Evolutionary conservation across 306 rosid genomes (phyloP), one percentile per base, ranked within the genome.

Genomic region (Fragaria iinumae): DNA sequence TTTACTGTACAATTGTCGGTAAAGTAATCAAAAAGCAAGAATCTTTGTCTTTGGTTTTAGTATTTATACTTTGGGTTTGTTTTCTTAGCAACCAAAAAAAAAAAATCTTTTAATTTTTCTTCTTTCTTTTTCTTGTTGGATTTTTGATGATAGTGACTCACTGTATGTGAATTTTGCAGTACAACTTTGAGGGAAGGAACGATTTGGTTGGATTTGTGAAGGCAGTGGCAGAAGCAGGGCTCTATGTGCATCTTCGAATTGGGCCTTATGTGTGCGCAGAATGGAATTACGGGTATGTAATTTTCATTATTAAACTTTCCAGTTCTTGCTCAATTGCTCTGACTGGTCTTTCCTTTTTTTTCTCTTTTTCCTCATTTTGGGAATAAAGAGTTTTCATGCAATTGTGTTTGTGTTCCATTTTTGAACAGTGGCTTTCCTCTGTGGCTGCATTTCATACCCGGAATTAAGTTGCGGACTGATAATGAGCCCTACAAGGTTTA

Each of bases 181-280:
- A 83, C 53, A 80, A 90, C 74, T 95, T 95, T 80, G 87, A 81
- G 80, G 97, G 97, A 50, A 80, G 93, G 52, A 88, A 83, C 8
- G 97, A 95, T 84, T 78, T 95, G 81, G 93, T 88, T 29, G 75
- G 87, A 78, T 95, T 95, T 75, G 87, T 95, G 81, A 95, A 92
- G 84, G 60, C 87, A 45, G 96, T 90, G 8, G 97, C 87, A 69
- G 96, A 83, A 36, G 97, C 93, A 27, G 98, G 96, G 36, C 85
- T 92, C 12, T 92, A 90, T 75, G 92, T 86, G 72, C 96, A 89
- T 86, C 95, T 95, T 13, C 91, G 98, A 71, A 92, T 95, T 77
- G 98, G 98, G 67, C 98, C 98, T 14, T 95, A 95, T 14, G 98
- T 78, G 2, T 95, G 98, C 69, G 98, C 98, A 10, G 98, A 95